A percentile compares a stretch with the other conserved stretches of the same genome.
Conservation (phyloP, 495 filamentous ascomycete genomes). For the Chaetomium cochliodes region DNA sequence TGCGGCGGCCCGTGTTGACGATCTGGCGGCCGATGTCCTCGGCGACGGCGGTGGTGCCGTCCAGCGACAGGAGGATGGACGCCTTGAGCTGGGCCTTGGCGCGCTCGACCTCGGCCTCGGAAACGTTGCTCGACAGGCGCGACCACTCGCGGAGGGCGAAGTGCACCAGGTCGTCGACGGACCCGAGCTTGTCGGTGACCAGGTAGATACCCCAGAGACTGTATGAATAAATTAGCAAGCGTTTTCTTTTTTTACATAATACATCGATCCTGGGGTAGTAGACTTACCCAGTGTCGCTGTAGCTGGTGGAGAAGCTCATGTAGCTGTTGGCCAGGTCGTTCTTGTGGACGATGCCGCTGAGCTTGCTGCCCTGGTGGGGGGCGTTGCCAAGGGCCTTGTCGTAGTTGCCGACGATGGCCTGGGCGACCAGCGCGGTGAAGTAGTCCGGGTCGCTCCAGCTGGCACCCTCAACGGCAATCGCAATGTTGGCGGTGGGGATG, state of each 20-base stretch:
- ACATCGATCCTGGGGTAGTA: neutral
- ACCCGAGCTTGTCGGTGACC: constrained; percentile 81
- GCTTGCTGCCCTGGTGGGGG: constrained; percentile 93
- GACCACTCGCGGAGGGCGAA: constrained; percentile 98
- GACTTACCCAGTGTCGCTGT: constrained; percentile 94
- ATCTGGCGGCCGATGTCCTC: constrained; percentile 99
- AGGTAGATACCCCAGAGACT: constrained; percentile 99
- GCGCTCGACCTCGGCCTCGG: constrained; percentile 88
- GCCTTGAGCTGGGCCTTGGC: constrained; percentile 99
- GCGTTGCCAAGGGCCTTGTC: constrained; percentile 98
- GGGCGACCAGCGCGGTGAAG: constrained; percentile 95
- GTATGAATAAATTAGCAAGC: constrained; percentile 24
- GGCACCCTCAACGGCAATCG: constrained; percentile 97
- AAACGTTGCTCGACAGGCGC: constrained; percentile 81
- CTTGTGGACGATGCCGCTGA: constrained; percentile 88
- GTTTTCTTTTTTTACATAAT: neutral
- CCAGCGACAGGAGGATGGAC: constrained; percentile 91
- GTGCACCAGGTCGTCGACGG: constrained; percentile 92
- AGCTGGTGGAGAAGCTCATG: constrained; percentile 99
- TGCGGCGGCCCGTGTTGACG: constrained; percentile 90
- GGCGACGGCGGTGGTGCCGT: constrained; percentile 93
- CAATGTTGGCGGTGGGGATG: constrained; percentile 92
- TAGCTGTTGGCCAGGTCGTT: constrained; percentile 96
- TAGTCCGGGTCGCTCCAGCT: constrained; percentile 99
- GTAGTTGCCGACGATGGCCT: constrained; percentile 99